These are phyloP conservation scores for Pelargonium australe DNA, from an alignment of 441 rosid genomes.

Conservation along the genomic window DNA sequence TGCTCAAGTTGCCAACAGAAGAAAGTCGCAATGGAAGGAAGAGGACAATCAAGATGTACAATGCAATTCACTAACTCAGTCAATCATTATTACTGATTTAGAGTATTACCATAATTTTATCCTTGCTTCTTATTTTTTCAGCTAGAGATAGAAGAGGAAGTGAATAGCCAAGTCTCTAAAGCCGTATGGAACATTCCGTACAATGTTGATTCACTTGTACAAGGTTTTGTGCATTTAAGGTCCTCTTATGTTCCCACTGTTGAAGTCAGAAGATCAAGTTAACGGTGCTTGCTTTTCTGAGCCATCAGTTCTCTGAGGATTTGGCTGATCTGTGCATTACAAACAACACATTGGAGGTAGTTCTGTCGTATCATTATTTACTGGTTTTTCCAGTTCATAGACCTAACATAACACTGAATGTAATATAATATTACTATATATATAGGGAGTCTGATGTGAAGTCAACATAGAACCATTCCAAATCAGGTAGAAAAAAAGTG, in stretches of 20 bases:
- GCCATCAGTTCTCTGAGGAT: too few species aligned
- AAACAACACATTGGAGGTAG: slow-evolving; percentile 21
- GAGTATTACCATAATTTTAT: neutral
- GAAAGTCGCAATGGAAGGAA: slow-evolving; percentile 98
- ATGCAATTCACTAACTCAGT: slow-evolving; percentile 1
- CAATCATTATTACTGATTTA: neutral
- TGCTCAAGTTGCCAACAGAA: slow-evolving; percentile 93
- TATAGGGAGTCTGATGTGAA: neutral
- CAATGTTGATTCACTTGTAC: slow-evolving; percentile 17
- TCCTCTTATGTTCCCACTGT: neutral
- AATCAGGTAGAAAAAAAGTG: slow-evolving; percentile 21
- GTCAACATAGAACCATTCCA: neutral
- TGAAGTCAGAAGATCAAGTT: neutral
- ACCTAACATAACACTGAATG: slow-evolving; percentile 26
- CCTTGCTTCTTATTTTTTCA: slow-evolving; percentile 26
- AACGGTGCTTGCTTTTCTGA: too few species aligned
- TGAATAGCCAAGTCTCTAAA: slow-evolving; percentile 50
- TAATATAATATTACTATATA: slow-evolving; percentile 24
- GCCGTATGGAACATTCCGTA: slow-evolving; percentile 10
- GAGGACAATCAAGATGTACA: slow-evolving; percentile 68
- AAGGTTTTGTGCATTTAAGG: neutral
- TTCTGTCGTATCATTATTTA: slow-evolving; percentile 25
- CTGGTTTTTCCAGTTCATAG: slow-evolving; percentile 20
- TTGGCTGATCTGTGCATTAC: slow-evolving; percentile 12
- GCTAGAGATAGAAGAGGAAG: slow-evolving; percentile 56